Conservation (phyloP, 305 asterid species). For the Lippia alba region DNA sequence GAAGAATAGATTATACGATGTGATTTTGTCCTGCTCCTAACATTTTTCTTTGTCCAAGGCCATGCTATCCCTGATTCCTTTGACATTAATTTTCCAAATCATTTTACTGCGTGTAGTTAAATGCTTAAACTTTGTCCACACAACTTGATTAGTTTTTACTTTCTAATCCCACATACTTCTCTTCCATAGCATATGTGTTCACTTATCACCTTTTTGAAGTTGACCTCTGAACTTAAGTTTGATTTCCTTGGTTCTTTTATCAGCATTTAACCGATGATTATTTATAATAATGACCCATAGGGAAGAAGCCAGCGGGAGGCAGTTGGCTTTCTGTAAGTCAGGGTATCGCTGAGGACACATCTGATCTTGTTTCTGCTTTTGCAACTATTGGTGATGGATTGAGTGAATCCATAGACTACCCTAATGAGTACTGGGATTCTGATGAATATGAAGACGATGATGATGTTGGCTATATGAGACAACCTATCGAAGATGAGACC, state of each 20-base stretch:
- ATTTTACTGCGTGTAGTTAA: slow-evolving; percentile 7
- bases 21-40: not conserved
- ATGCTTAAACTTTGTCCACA: slow-evolving; percentile 2
- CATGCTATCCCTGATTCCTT: not conserved
- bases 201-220: slow-evolving; percentile 6
- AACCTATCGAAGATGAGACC: slow-evolving; percentile 95
- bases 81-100: slow-evolving; percentile 23
- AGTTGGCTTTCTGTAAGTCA: slow-evolving; percentile 96
- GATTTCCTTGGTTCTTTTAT: slow-evolving; percentile 6
- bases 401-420: slow-evolving; percentile 84
- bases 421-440: slow-evolving; percentile 96
- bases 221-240: slow-evolving; percentile 30
- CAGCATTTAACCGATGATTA: slow-evolving; percentile 14
- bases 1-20: slow-evolving; percentile 7
- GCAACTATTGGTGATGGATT: slow-evolving; percentile 93
- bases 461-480: slow-evolving; percentile 94
- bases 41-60: not conserved
- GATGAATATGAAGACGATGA: slow-evolving; percentile 96
- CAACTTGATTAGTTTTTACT: not conserved
- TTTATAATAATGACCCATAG: slow-evolving; percentile 51
- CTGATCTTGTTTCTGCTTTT: slow-evolving; percentile 95
- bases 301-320: slow-evolving; percentile 76
- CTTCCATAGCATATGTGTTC: not conserved
- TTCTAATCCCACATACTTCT: not conserved
- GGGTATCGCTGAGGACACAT: slow-evolving; percentile 90